phyloP scores from a whole-genome alignment of 2,329 filamentous ascomycete genomes.

The Verticillium nonalfalfae region DNA sequence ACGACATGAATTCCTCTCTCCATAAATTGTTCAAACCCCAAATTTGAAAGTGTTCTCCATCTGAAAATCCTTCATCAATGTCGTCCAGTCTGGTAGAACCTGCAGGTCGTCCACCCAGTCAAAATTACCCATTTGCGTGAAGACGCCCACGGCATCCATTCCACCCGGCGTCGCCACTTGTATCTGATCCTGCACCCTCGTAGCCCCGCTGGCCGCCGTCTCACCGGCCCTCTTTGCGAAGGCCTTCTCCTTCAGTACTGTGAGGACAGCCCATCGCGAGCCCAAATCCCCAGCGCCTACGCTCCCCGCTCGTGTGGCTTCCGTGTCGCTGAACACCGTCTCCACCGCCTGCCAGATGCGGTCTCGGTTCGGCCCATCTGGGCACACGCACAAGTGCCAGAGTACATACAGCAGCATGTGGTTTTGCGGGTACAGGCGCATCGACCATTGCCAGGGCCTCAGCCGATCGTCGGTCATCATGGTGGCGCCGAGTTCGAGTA shows the following conservation, averaged over 20 bases:
- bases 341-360: conserved; percentile 26
- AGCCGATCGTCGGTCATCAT: conserved; percentile 29
- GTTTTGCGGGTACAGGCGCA: conserved; percentile 32
- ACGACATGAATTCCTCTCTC: background rate
- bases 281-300: background rate
- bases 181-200: background rate
- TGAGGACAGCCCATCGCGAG: conserved; percentile 14
- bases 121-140: background rate
- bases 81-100: conserved; percentile 19
- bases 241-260: conserved; percentile 22
- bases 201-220: background rate
- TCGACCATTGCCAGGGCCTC: conserved; percentile 27
- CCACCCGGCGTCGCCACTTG: background rate
- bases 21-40: background rate
- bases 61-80: conserved; percentile 20
- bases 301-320: background rate
- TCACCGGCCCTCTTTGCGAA: conserved; percentile 8
- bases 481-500: conserved; percentile 23
- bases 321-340: conserved; percentile 5
- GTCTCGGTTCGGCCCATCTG: conserved; percentile 18
- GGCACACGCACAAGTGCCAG: conserved; percentile 34
- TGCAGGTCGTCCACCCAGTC: conserved; percentile 7
- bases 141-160: background rate
- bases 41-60: conserved; percentile 10
- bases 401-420: conserved; percentile 35